Base-by-base conservation (phyloP, 352 stramenopile genomes). In the Phytophthora citricola region DNA sequence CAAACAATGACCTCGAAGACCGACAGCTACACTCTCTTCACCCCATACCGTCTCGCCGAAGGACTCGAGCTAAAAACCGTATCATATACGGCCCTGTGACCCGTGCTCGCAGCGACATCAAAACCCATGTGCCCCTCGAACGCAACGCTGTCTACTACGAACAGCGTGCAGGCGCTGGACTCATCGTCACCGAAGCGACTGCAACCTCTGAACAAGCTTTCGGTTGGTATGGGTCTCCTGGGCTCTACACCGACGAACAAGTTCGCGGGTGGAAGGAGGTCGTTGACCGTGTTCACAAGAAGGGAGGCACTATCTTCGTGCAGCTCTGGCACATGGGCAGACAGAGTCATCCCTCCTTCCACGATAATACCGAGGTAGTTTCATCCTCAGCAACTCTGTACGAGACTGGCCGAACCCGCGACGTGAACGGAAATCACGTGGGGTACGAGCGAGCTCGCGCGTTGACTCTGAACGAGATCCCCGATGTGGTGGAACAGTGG, bases 271-370 rank as follows among this genome's bases (percentile, higher is more conserved):
- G 81, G 82, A 84, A 85, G 10, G 56, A 61, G 41, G 64, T 91
- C 7, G 69, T 77, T 3, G 73, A 94, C 38, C 53, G 65, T 20
- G 86, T 97, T 2, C 91, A 97, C 64, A 69, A 61, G 15, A 93
- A 93, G 32, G 78, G 71, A 46, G 81, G 79, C 59, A 79, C 79
- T 26, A 96, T 97, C 55, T 90, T 85, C 55, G 47, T 84, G 40
- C 89, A 97, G 73, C 67, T 97, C 14, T 96, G 88, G 88, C 90
- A 97, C 64, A 78, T 84, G 46, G 91, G 88, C 14, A 75, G 87
- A 9, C 61, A 76, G 45, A 66, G 73, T 15, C 87, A 97, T 64
- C 75, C 78, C 9, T 73, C 56, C 4, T 83, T 81, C 50, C 78
- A 93, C 61, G 22, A 26, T 24, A 81, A 73, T 40, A 77, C 73